Evolutionary conservation across 352 stramenopile species (phyloP).

Genomic region (Saprolegnia parasitica): DNA sequence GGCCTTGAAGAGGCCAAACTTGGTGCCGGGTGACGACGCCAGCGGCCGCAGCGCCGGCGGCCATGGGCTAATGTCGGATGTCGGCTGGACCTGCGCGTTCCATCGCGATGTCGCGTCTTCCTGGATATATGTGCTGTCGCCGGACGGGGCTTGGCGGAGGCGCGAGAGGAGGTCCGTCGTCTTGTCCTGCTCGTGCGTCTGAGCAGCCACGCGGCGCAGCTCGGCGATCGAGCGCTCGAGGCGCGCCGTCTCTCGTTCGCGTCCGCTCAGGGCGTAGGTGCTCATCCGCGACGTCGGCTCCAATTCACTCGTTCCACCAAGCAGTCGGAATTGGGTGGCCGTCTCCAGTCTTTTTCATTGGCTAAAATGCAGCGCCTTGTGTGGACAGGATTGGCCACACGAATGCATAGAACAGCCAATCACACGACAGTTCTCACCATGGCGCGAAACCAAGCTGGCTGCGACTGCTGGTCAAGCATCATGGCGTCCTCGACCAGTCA

Average conservation of each 20-base stretch:
- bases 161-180: constrained; percentile 1
- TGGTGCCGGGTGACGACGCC: background rate
- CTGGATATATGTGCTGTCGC: background rate
- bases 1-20: constrained; percentile 18
- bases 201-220: background rate
- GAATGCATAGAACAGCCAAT: background rate
- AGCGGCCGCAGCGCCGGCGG: background rate
- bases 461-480: too few relatives aligned
- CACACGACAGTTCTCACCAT: too few relatives aligned
- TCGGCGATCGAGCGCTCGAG: constrained; percentile 1
- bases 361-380: background rate
- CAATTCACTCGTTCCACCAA: background rate
- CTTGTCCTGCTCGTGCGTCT: background rate
- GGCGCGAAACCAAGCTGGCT: too few relatives aligned
- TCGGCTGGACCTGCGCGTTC: constrained; percentile 3
- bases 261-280: background rate
- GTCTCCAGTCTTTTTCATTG: background rate
- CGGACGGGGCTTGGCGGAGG: background rate
- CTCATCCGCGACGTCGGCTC: background rate
- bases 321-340: background rate
- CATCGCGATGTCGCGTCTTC: constrained; percentile 2
- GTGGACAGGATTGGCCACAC: constrained; percentile 2
- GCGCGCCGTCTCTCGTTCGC: background rate
- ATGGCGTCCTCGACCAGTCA: too few relatives aligned
- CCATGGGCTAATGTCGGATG: constrained; percentile 2